Conservation (phyloP, 345 rosid genomes). For the Eucalyptus pumila region DNA sequence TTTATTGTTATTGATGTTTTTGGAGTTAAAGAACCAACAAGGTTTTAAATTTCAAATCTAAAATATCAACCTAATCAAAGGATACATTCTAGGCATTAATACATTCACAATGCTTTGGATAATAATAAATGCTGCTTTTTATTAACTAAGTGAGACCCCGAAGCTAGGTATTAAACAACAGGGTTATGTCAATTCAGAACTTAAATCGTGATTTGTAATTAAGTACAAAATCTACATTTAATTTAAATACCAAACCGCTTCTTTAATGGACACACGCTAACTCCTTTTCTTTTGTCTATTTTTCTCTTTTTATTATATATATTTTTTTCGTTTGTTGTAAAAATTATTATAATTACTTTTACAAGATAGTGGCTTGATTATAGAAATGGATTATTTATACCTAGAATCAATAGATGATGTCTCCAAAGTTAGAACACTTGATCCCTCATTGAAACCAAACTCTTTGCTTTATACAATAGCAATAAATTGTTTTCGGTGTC, state of each 20-base stretch:
- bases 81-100: background rate
- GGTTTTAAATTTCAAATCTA: background rate
- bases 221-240: too few species aligned
- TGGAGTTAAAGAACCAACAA: background rate
- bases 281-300: background rate
- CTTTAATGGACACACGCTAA: background rate
- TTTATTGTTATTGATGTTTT: background rate
- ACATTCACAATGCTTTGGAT: background rate
- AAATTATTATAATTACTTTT: background rate
- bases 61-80: background rate
- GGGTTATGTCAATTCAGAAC: background rate
- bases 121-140: background rate
- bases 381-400: background rate
- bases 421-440: background rate
- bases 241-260: background rate
- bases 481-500: background rate
- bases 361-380: background rate
- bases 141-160: background rate
- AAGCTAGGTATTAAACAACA: background rate
- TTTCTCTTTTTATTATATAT: background rate
- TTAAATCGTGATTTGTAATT: background rate
- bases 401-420: background rate
- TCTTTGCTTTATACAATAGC: background rate
- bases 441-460: background rate
- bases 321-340: background rate